A percentile compares a stretch with the other conserved stretches of the same genome.
Evolutionary conservation across 2,329 filamentous ascomycete genomes (phyloP).

Genomic region (Fusarium pseudoanthophilum): DNA sequence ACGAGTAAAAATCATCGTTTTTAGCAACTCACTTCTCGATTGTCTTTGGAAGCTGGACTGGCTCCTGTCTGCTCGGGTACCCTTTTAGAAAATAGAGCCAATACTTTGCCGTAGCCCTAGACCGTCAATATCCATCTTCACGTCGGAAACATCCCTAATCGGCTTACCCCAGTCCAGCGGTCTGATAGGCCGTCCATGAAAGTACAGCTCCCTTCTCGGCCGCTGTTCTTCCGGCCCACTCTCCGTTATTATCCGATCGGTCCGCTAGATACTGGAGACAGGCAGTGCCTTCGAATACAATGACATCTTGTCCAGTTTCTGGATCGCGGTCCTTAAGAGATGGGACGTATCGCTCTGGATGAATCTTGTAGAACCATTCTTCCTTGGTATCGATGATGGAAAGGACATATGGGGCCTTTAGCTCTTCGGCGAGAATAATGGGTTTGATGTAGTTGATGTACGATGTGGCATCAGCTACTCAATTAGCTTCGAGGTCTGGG

Average conservation of each 20-base stretch:
- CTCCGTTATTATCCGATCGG: neutral
- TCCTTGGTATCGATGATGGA: neutral
- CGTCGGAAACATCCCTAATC: fast-evolving
- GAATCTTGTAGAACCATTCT: neutral
- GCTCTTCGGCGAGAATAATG: neutral
- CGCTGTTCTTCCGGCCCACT: neutral
- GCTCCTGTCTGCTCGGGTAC: neutral
- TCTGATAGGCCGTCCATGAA: neutral
- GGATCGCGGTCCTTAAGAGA: neutral
- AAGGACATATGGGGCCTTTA: neutral
- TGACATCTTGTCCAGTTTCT: neutral
- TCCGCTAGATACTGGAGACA: neutral
- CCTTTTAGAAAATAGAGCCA: neutral
- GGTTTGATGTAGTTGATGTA: neutral
- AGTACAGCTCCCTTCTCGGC: neutral
- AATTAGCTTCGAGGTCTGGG: neutral
- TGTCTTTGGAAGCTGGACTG: neutral
- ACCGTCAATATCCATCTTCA: neutral
- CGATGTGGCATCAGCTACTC: neutral
- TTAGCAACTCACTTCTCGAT: neutral
- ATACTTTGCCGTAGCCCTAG: neutral
- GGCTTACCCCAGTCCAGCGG: neutral
- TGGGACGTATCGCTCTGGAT: neutral
- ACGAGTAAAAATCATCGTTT: neutral
- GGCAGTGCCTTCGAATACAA: neutral